Percentiles rank a stretch among this genome's conserved stretches.
phyloP scores from a whole-genome alignment of 2,329 filamentous ascomycete genomes.

The Trichoderma asperellum region DNA sequence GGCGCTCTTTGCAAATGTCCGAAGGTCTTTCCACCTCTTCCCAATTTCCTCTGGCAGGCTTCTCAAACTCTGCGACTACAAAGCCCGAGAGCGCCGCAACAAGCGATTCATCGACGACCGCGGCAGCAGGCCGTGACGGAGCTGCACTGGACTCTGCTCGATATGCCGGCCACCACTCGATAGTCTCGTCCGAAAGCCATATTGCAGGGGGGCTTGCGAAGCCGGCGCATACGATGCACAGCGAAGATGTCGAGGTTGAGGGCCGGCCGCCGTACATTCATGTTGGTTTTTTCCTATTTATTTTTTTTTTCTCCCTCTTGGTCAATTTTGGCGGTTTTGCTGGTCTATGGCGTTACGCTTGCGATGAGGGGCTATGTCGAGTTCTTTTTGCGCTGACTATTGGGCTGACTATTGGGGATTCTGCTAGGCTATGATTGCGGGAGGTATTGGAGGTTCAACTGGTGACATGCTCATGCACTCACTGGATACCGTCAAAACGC shows the following conservation, averaged over 20 bases:
- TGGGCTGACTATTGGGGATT: conserved; percentile 15
- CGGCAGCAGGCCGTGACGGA: conserved; percentile 29
- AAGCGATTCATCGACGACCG: conserved; percentile 32
- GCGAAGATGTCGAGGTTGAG: conserved; percentile 47
- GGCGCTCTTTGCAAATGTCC: conserved; percentile 27
- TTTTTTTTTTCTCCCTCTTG: neutral
- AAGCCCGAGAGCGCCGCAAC: conserved; percentile 23
- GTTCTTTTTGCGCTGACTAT: conserved; percentile 19
- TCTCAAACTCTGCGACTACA: conserved; percentile 25
- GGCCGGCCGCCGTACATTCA: conserved; percentile 51
- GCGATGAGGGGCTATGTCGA: neutral
- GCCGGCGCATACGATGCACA: conserved; percentile 41
- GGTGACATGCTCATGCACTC: conserved; percentile 99
- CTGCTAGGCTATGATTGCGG: conserved; percentile 86
- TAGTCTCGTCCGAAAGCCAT: conserved; percentile 36
- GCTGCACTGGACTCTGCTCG: conserved; percentile 37
- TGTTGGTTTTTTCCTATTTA: conserved; percentile 38
- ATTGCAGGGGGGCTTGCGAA: conserved; percentile 34
- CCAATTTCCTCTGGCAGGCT: conserved; percentile 27
- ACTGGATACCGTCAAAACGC: conserved; percentile 95
- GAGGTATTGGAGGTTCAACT: conserved; percentile 87
- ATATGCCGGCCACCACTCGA: conserved; percentile 40
- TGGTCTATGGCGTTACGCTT: neutral
- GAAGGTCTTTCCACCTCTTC: conserved; percentile 25
- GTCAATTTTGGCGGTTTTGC: neutral